Evolutionary conservation across 2,329 filamentous ascomycete species (phyloP), one percentile per base, ranked within the genome.

Genomic region (Epichloe uncinata): DNA sequence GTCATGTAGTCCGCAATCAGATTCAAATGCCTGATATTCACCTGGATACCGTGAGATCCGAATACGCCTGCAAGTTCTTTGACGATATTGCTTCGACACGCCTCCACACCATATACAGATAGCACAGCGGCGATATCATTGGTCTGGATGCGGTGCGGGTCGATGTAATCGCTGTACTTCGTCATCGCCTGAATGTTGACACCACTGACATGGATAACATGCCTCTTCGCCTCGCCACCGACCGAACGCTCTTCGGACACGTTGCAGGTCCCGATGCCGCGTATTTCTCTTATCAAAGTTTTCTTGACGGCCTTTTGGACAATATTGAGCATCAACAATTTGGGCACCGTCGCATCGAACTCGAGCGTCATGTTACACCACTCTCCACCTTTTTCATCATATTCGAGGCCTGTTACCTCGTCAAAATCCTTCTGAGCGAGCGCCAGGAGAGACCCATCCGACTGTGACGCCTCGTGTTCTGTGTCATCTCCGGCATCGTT

Each of bases 1-100:
- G 93, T 98, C 93, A 98, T 98, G 66, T 88, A 88, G 66, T 98
- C 93, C 44, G 86, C 91, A 59, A 98, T 97, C 57, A 98, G 77
- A 69, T 93, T 96, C 57, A 98, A 70, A 71, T 98, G 94, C 48
- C 93, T 82, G 56, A 85, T 82, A 65, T 98, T 90, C 48, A 98
- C 93, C 52, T 76, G 78, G 71, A 98, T 98, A 61, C 87, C 87
- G 79, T 98, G 91, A 62, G 84, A 83, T 46, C 77, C 75, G 74
- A 98, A 98, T 54, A 98, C 91, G 42, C 77, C 78, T 49, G 81
- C 78, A 61, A 98, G 79, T 70, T 98, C 93, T 51, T 78, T 78
- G 42, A 96, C 85, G 61, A 98, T 97, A 56, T 82, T 87, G 55
- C 77, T 82, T 22, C 94, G 86, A 43, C 87, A 89, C 1, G 93